Evolutionary conservation across 164 flowering plant species (phyloP).

Genomic region (Chimonanthus salicifolius): DNA sequence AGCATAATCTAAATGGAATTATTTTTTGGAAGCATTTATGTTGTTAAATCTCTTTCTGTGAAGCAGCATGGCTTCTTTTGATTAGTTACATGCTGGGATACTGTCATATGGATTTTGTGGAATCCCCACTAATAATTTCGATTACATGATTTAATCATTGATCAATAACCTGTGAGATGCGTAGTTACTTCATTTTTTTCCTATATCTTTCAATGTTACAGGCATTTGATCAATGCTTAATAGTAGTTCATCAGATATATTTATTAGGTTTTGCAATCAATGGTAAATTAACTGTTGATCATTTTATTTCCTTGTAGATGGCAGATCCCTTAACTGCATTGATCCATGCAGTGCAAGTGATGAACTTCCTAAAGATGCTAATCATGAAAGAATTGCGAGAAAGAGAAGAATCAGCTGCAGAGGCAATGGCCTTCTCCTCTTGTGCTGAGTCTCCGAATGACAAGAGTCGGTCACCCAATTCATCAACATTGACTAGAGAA

Average conservation of each 20-base stretch:
- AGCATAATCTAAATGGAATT: background rate
- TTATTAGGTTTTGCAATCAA: background rate
- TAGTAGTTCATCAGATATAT: background rate
- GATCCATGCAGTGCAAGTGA: constrained; percentile 36
- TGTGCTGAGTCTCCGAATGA: constrained; percentile 18
- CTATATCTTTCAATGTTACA: background rate
- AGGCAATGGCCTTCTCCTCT: constrained; percentile 11
- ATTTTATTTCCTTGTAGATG: constrained; percentile 21
- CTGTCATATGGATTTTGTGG: background rate
- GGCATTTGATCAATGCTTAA: background rate
- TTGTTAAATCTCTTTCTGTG: background rate
- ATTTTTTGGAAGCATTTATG: background rate
- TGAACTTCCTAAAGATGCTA: constrained; percentile 30
- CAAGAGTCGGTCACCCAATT: constrained; percentile 6
- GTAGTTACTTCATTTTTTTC: background rate
- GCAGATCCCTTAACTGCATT: constrained; percentile 37
- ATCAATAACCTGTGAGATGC: background rate
- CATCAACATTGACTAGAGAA: constrained; percentile 12
- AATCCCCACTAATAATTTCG: background rate
- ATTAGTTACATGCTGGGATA: background rate
- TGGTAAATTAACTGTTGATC: background rate
- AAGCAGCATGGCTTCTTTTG: background rate
- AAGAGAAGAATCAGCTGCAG: constrained; percentile 23
- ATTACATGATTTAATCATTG: background rate
- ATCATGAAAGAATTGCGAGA: constrained; percentile 22